These are phyloP conservation scores for Hypoxylon sp. DNA, from an alignment of 2,329 filamentous ascomycete species.

Conservation along the genomic window DNA sequence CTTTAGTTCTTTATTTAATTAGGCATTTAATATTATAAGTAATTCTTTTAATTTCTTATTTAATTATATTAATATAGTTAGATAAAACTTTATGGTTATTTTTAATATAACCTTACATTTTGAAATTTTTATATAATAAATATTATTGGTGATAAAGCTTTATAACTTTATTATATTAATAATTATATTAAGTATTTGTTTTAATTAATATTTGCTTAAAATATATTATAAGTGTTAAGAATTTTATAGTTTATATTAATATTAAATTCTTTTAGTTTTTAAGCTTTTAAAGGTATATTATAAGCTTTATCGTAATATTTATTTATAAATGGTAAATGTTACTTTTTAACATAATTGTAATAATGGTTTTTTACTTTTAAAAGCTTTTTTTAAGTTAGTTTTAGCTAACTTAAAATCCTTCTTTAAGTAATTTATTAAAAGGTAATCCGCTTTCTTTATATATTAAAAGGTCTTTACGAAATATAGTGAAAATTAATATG, in stretches of 20 bases:
- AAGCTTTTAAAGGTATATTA: slow-evolving; percentile 2
- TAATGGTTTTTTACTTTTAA: background rate
- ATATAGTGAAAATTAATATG: background rate
- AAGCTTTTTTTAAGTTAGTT: background rate
- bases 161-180: background rate
- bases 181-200: slow-evolving; percentile 1
- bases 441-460: background rate
- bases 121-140: slow-evolving; percentile 3
- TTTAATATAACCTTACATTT: background rate
- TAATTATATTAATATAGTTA: slow-evolving; percentile 5
- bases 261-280: slow-evolving; percentile 1
- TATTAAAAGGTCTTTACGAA: background rate
- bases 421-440: background rate
- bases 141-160: background rate
- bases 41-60: background rate
- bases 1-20: slow-evolving; percentile 5
- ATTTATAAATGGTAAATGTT: background rate
- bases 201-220: background rate
- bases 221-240: slow-evolving; percentile 1
- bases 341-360: background rate
- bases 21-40: background rate
- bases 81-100: too few relatives aligned
- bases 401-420: background rate
- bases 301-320: slow-evolving; percentile 2
- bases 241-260: background rate